A percentile compares a stretch with the other conserved stretches of the same genome.
Conservation (phyloP, 371 early-diverging fungal species). For the Actinomortierella wolfii region DNA sequence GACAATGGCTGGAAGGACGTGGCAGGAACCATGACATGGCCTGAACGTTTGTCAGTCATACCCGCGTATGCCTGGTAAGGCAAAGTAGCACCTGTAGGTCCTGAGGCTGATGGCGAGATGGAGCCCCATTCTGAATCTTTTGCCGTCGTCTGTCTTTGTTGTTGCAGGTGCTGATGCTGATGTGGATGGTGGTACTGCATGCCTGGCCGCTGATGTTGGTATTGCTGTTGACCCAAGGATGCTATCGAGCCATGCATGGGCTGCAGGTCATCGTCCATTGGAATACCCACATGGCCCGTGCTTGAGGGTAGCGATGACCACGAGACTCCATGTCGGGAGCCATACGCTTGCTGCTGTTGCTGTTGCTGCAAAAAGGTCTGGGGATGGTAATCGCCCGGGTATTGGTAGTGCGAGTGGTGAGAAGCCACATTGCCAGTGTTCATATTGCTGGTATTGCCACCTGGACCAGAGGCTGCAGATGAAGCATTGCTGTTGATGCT, state of each 20-base stretch:
- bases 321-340: constrained; percentile 10
- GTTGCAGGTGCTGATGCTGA: constrained; percentile 8
- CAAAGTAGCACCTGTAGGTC: background rate
- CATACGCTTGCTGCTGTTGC: constrained; percentile 16
- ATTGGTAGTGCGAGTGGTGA: too few relatives aligned
- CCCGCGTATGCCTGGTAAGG: constrained; percentile 1
- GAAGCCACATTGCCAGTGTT: too few relatives aligned
- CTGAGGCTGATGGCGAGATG: constrained; percentile 8
- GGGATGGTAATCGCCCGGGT: too few relatives aligned
- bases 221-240: constrained; percentile 4
- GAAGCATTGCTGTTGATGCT: too few relatives aligned
- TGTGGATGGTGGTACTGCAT: constrained; percentile 5
- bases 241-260: constrained; percentile 10
- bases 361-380: too few relatives aligned
- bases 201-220: background rate
- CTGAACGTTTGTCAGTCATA: constrained; percentile 1
- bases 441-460: too few relatives aligned
- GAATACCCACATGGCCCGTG: constrained; percentile 48
- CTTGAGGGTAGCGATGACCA: background rate
- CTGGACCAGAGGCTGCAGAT: too few relatives aligned
- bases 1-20: background rate
- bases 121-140: constrained; percentile 1
- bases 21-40: constrained; percentile 1
- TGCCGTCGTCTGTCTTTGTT: constrained; percentile 16
- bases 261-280: constrained; percentile 35